phyloP scores from a whole-genome alignment of 2,329 filamentous ascomycete species.

The Diaporthe capsici region DNA sequence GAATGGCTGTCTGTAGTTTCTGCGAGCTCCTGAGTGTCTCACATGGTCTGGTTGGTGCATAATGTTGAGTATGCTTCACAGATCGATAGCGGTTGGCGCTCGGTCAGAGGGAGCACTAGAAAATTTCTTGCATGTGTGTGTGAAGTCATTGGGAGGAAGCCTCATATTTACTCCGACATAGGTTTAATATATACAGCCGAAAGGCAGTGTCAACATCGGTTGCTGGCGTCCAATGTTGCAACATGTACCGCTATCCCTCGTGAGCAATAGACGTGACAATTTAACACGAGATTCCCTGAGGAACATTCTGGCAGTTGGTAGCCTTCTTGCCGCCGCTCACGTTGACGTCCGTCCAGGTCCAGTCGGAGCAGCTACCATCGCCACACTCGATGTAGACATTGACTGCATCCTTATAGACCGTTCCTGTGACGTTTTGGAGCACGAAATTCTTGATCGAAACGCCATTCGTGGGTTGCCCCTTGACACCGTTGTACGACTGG shows the following conservation, averaged over 20 bases:
- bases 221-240: not conserved
- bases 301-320: constrained; percentile 30
- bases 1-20: not conserved
- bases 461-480: constrained; percentile 57
- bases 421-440: constrained; percentile 58
- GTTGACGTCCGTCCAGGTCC: constrained; percentile 53
- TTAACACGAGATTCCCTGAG: constrained; percentile 21
- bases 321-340: constrained; percentile 54
- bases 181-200: not conserved
- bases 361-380: constrained; percentile 52
- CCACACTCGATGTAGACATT: constrained; percentile 57
- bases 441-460: constrained; percentile 61
- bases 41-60: not conserved
- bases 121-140: not conserved
- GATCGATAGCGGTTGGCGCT: too few relatives aligned
- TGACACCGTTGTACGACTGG: constrained; percentile 68
- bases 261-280: not conserved
- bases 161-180: too few relatives aligned
- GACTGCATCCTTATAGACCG: constrained; percentile 48
- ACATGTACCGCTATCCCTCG: too few relatives aligned
- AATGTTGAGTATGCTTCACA: not conserved
- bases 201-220: not conserved
- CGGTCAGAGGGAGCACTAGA: not conserved
- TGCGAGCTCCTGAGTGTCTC: fast-evolving
- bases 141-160: not conserved